Percentiles rank a stretch among this genome's conserved stretches.
These are phyloP conservation scores for Chrysanthemum lavandulifolium DNA, from an alignment of 129 eudicot species.

Conservation along the genomic window DNA sequence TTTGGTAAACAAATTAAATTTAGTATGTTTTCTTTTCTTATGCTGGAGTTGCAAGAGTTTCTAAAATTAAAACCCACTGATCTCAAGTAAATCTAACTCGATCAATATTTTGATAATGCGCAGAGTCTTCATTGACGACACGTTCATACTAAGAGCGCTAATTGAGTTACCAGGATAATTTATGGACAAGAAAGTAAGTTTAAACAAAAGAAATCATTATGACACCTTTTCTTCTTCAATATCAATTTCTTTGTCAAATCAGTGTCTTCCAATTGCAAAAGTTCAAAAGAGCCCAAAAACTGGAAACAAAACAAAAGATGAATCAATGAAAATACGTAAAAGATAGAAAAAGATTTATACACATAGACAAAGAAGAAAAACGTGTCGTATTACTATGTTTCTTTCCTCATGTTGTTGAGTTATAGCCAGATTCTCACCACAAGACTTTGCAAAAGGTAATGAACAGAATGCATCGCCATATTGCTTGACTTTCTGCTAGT, in stretches of 20 bases:
- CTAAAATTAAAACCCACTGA: no score
- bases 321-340: constrained; percentile 15
- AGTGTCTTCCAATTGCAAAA: constrained; percentile 26
- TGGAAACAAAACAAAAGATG: constrained; percentile 1
- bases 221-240: constrained; percentile 18
- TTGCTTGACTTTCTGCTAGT: not conserved
- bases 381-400: not conserved
- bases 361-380: not conserved
- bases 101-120: no score
- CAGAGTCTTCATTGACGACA: no score
- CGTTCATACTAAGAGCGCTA: no score
- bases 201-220: constrained; percentile 3
- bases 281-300: constrained; percentile 10
- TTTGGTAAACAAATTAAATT: no score
- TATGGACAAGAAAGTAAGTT: not conserved
- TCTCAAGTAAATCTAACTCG: no score
- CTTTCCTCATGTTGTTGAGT: not conserved
- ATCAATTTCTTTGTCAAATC: constrained; percentile 30
- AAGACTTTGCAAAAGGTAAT: constrained; percentile 15
- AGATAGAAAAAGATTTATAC: constrained; percentile 16
- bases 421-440: constrained; percentile 7
- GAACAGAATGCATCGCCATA: constrained; percentile 6
- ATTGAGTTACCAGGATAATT: no score
- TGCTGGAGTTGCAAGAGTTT: no score
- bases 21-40: no score